Base-by-base conservation (phyloP, 257 asterid species). In the Craterostigma plantagineum region DNA sequence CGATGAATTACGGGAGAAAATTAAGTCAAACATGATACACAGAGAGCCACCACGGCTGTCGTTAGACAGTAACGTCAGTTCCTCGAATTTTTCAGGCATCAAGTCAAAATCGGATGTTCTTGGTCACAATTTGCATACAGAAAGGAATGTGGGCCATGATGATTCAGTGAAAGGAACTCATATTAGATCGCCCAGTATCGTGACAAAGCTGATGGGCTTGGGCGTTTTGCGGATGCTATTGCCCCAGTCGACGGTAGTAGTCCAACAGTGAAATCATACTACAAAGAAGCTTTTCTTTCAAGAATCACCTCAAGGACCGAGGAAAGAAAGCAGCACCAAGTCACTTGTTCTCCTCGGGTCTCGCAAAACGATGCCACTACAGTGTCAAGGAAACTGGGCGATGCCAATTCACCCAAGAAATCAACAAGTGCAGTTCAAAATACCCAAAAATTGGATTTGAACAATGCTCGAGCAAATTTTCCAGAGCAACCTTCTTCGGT, bases 151-250 rank as follows among this genome's bases (percentile, higher is more conserved):
- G 6, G 6, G 6, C 30, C 30, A 23, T 23, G 30, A 23, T 23
- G 30, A 23, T 23, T 23, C 30, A 51, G 92, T 70, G 27, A 63
- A 71, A 7, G 79, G 63, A 51, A 58, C 68, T 54, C 71, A 77
- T 12, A 64, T 57, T 43, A 61, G 75, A 51, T 48, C 81, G 34
- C 77, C 99, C 13, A 68, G 67, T 48, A 60, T 90, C 4, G 76
- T 90, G 10, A 92, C 87, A 16, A 90, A 74, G 84, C 73, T 90
- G 16, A 90, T 90, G 99, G 99, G 99, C 7, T 64, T 90, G 77
- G 92, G 80, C 36, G 57, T 56, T 33, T 77, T 44, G 77, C 94
- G 43, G 78, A 68, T 46, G 12, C 57, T 52, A 42, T 15, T 48
- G 49, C 76, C 65, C 10, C 54, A 12, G 43, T 60, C 9, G 72